These are phyloP conservation scores for Passalora sequoiae DNA, from an alignment of 2,329 filamentous ascomycete species.

Conservation along the genomic window DNA sequence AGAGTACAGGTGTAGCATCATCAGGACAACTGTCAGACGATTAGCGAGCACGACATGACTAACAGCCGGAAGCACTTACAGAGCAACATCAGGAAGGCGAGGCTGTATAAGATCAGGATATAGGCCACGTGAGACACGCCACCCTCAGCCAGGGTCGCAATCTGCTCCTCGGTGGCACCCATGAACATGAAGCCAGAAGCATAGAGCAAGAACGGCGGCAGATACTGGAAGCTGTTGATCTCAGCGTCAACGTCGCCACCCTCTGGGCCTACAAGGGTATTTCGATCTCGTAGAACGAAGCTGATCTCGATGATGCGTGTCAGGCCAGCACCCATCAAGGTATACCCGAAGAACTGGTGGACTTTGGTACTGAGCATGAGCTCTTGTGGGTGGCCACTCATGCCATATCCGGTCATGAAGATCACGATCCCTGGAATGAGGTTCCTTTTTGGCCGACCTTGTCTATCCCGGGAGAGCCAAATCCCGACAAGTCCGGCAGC, in stretches of 20 bases:
- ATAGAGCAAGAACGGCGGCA: conserved; percentile 59
- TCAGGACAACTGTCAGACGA: conserved; percentile 59
- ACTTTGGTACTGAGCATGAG: conserved; percentile 80
- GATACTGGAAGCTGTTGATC: conserved; percentile 48
- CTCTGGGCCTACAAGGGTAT: conserved; percentile 31
- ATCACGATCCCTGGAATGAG: conserved; percentile 89
- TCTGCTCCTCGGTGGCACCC: conserved; percentile 95
- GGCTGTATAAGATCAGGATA: conserved; percentile 82
- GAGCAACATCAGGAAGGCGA: conserved; percentile 86
- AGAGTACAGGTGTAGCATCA: conserved; percentile 81
- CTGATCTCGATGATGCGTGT: conserved; percentile 85
- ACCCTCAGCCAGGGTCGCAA: conserved; percentile 67
- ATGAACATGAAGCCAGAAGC: conserved; percentile 95
- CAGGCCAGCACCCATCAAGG: conserved; percentile 81
- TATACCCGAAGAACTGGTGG: conserved; percentile 88
- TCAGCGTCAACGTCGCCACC: conserved; percentile 32
- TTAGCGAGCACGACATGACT: background rate
- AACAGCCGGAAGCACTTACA: conserved; percentile 48
- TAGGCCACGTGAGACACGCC: conserved; percentile 86
- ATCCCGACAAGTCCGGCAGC: conserved; percentile 83
- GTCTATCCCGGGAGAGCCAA: conserved; percentile 80
- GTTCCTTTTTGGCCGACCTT: conserved; percentile 84
- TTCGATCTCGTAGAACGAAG: conserved; percentile 74
- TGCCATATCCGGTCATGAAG: conserved; percentile 86
- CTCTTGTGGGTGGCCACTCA: conserved; percentile 85